Percentiles rank a stretch among this genome's conserved stretches.
Conservation (phyloP, 2,329 filamentous ascomycete species). For the Colletotrichum somersetense region DNA sequence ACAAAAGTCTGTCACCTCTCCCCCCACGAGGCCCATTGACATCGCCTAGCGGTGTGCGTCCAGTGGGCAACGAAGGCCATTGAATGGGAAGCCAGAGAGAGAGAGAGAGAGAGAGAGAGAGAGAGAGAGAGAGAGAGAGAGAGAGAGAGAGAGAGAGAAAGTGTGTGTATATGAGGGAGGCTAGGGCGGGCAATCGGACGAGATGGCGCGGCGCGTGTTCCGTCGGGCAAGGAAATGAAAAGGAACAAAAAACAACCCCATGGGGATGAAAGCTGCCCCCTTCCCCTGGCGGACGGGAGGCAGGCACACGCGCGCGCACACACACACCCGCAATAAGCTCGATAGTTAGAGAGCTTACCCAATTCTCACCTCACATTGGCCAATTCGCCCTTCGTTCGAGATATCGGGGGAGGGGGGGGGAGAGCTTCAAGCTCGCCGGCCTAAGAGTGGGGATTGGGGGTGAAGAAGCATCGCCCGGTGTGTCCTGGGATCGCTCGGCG, state of each 20-base stretch:
- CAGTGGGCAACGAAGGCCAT: not conserved
- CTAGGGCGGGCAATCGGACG: not conserved
- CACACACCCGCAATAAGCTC: constrained; percentile 20
- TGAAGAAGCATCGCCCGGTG: not conserved
- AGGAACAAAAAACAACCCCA: not conserved
- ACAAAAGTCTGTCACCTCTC: not conserved
- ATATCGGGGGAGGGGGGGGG: not conserved
- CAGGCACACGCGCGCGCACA: constrained; percentile 4
- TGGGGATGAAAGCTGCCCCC: constrained; percentile 6
- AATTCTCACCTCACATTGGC: constrained; percentile 40
- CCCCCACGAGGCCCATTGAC: not conserved
- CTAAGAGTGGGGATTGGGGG: constrained; percentile 21
- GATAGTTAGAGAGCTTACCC: constrained; percentile 22
- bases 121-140: too few relatives aligned
- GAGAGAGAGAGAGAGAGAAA: not conserved
- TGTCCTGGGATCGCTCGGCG: not conserved
- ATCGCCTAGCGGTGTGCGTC: not conserved
- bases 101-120: not conserved
- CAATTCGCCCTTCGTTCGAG: constrained; percentile 33
- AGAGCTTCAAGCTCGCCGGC: constrained; percentile 14
- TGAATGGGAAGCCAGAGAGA: constrained; percentile 4
- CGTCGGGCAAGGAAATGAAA: not conserved
- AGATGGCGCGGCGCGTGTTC: constrained; percentile 4
- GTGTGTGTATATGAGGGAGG: too few relatives aligned
- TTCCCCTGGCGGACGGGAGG: constrained; percentile 11